Base-by-base conservation (phyloP, 192 early-diverging fungal genomes). In the Kappamyces sp. region DNA sequence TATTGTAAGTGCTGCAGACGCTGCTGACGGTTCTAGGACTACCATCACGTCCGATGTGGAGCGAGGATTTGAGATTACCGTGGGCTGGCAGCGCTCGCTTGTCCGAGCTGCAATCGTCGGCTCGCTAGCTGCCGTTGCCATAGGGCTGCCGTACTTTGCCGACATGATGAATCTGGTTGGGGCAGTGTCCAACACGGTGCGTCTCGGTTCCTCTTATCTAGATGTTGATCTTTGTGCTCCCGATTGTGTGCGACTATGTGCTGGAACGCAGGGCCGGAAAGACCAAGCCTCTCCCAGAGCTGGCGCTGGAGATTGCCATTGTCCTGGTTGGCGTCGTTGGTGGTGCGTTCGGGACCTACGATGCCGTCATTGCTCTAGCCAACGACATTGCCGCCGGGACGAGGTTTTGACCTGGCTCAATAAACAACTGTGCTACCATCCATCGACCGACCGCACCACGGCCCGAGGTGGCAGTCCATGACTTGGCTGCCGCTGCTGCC, bases 181-280 rank as follows among this genome's bases (percentile, higher is more conserved):
- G n/a, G 85, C 89, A 4, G 61, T 91, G 5, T 79, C 84, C 40
- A 90, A 87, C 58, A 69, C 67, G 3, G 49, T 66, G n/a, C 74
- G n/a, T n/a, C n/a, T n/a, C n/a, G n/a, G n/a, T n/a, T n/a, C n/a
- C n/a, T n/a, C n/a, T n/a, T n/a, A n/a, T n/a, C n/a, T n/a, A n/a
- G n/a, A n/a, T n/a, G n/a, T n/a, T 91, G 15, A 89, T 93, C 68
- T 93, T 93, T 63, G 72, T 91, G 47, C 74, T 93, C 38, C 91
- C 91, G 0, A 76, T 90, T 34, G 33, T 89, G 8, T 89, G 81
- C 70, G 86, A 91, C 57, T 72, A 86, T 36, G 83, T 82, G 67
- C 62, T 93, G 40, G 15, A 54, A 31, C 53, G 77, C 81, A 54
- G 89, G 89, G 4, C 81, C 81, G 76, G 45, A 69, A 4, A 67